Conservation (phyloP, 805 yeast genomes). For the Lachancea dasiensis region DNA sequence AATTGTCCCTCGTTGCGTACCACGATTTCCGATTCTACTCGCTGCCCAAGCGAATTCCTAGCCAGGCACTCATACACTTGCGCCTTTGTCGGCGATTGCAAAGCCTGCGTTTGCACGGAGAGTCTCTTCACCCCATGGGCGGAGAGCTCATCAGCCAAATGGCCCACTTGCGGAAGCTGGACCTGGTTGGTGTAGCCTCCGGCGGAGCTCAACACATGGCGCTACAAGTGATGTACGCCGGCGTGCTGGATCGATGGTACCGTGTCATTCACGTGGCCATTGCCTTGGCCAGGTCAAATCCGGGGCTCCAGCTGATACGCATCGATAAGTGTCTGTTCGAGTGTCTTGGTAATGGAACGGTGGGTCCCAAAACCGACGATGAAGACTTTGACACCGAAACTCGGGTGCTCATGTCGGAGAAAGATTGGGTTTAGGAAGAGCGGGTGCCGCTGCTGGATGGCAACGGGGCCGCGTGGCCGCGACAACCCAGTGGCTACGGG, state of each 20-base stretch:
- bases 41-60: slow-evolving; percentile 26
- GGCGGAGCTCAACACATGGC: slow-evolving; percentile 53
- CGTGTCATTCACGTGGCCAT: slow-evolving; percentile 49
- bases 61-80: slow-evolving; percentile 18
- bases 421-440: slow-evolving; percentile 4
- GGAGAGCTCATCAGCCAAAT: slow-evolving; percentile 27
- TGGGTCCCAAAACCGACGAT: slow-evolving; percentile 39
- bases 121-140: slow-evolving; percentile 27
- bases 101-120: slow-evolving; percentile 39
- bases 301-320: slow-evolving; percentile 37
- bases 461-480: too few species aligned
- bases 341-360: slow-evolving; percentile 19
- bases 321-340: slow-evolving; percentile 48
- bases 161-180: slow-evolving; percentile 32
- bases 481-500: too few species aligned
- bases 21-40: slow-evolving; percentile 35
- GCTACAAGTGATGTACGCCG: slow-evolving; percentile 46
- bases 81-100: slow-evolving; percentile 24
- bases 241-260: slow-evolving; percentile 52
- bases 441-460: background rate
- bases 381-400: slow-evolving; percentile 39
- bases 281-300: slow-evolving; percentile 32
- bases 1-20: slow-evolving; percentile 38
- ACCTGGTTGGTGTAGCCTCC: slow-evolving; percentile 45
- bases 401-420: slow-evolving; percentile 20